Evolutionary conservation across 2,329 filamentous ascomycete species (phyloP).

Genomic region (Colletotrichum lindemuthianum): DNA sequence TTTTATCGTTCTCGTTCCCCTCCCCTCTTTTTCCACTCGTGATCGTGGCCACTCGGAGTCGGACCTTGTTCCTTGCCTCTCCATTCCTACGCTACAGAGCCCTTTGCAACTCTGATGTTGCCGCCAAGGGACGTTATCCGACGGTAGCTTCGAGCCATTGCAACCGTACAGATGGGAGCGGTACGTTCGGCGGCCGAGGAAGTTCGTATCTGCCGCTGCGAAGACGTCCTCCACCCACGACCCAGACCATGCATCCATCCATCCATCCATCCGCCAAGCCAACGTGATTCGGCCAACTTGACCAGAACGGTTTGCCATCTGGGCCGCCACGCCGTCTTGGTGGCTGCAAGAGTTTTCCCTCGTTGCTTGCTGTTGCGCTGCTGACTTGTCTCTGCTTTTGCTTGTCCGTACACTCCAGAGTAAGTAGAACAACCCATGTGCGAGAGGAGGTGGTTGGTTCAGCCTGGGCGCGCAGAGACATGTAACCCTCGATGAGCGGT

Average conservation of each 20-base stretch:
- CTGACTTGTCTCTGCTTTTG: too few species aligned
- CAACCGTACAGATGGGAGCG: neutral
- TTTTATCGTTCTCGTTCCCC: too few species aligned
- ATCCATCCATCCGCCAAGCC: too few species aligned
- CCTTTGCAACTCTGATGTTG: too few species aligned
- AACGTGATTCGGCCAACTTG: conserved; percentile 8
- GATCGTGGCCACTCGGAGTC: too few species aligned
- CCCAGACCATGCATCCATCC: conserved; percentile 9
- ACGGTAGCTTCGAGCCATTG: too few species aligned
- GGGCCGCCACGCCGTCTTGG: neutral
- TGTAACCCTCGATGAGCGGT: conserved; percentile 1
- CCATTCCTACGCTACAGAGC: too few species aligned
- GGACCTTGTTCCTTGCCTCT: too few species aligned
- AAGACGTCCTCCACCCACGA: conserved; percentile 8
- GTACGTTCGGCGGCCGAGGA: conserved; percentile 21
- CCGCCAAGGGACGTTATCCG: too few species aligned
- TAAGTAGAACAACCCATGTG: neutral
- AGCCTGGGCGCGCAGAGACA: conserved; percentile 4
- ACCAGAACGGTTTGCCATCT: conserved; percentile 7
- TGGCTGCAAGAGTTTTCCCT: neutral
- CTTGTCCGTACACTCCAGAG: too few species aligned
- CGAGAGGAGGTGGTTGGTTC: conserved; percentile 20
- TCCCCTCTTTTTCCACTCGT: too few species aligned
- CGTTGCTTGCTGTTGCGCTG: neutral
- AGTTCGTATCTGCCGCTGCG: conserved; percentile 19